Evolutionary conservation across 495 filamentous ascomycete genomes (phyloP), one percentile per base, ranked within the genome.

Genomic region (Penicillium desertorum): DNA sequence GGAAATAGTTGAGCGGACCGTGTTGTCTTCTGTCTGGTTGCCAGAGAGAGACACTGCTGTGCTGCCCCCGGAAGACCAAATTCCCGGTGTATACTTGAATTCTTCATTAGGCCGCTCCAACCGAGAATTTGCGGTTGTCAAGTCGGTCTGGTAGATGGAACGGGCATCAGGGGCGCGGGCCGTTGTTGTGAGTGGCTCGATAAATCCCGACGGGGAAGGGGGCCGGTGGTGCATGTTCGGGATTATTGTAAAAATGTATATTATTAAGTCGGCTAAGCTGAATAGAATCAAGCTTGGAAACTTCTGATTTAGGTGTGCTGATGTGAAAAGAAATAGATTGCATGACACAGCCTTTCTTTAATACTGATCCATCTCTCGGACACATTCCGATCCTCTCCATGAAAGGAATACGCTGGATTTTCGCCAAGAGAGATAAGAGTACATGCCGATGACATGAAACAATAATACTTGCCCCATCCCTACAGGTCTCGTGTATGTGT

Each of bases 61-160:
- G 42, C 68, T 71, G 19, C 58, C 62, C 19, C 59, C 67, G 20
- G 61, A 54, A 20, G 67, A 68, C 62, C 65, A 70, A 20, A 59
- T 6, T 0, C 65, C 65, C 9, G 32, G 36, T 20, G 59, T 57
- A 14, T 70, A 61, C 46, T 63, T 67, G n/a, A 54, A 14, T 17
- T 66, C 60, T 34, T 66, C 54, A 19, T 61, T 42, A 4, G 59
- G 4, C 0, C 25, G 37, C 7, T 54, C 50, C 14, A 53, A 32
- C 16, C 45, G 16, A 49, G 58, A 64, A 20, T 14, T 45, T 1
- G 23, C 16, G 3, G 32, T 4, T 11, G 44, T 19, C 1, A 46
- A 17, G 2, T 37, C 34, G 1, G 47, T 20, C 10, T 11, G 32
- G 3, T 27, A 39, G 20, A 46, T 37, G 10, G 11, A 22, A 36